Evolutionary conservation across 257 asterid species (phyloP).

Genomic region (Lithospermum erythrorhizon): DNA sequence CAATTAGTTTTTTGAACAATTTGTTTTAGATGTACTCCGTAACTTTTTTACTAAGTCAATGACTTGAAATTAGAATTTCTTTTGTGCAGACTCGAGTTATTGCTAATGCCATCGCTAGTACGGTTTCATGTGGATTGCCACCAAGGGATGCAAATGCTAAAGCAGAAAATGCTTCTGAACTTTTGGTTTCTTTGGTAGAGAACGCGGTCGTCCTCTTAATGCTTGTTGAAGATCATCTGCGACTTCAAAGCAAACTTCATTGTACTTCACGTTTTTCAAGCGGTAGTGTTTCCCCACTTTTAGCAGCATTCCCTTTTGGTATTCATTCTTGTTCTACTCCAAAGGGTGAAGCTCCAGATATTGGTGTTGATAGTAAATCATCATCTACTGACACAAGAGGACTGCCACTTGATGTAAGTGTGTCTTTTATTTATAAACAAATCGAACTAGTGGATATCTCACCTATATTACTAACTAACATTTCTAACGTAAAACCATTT

Average conservation of each 20-base stretch:
- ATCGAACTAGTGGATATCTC: background rate
- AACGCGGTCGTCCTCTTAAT: constrained; percentile 90
- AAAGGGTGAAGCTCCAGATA: constrained; percentile 29
- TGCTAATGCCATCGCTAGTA: constrained; percentile 99
- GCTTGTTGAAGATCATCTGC: constrained; percentile 97
- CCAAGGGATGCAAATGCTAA: constrained; percentile 82
- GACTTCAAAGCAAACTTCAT: constrained; percentile 86
- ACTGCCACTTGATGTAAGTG: constrained; percentile 66
- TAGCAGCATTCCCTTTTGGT: constrained; percentile 39
- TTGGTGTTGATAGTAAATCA: constrained; percentile 23
- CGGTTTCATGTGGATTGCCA: constrained; percentile 87
- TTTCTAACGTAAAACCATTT: no score
- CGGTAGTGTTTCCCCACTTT: constrained; percentile 55
- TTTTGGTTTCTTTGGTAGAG: constrained; percentile 95
- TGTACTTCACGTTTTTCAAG: constrained; percentile 53
- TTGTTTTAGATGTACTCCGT: no score
- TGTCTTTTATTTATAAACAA: constrained; percentile 1
- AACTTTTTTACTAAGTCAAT: constrained; percentile 13
- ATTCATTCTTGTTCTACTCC: constrained; percentile 36
- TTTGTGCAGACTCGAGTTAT: constrained; percentile 82
- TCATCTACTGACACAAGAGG: constrained; percentile 58
- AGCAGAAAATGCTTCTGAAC: constrained; percentile 98
- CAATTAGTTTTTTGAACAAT: no score
- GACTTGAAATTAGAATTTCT: constrained; percentile 32
- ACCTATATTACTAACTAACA: no score